Evolutionary conservation across 75 land plant genomes (phyloP).

Genomic region (Sequoia sempervirens): DNA sequence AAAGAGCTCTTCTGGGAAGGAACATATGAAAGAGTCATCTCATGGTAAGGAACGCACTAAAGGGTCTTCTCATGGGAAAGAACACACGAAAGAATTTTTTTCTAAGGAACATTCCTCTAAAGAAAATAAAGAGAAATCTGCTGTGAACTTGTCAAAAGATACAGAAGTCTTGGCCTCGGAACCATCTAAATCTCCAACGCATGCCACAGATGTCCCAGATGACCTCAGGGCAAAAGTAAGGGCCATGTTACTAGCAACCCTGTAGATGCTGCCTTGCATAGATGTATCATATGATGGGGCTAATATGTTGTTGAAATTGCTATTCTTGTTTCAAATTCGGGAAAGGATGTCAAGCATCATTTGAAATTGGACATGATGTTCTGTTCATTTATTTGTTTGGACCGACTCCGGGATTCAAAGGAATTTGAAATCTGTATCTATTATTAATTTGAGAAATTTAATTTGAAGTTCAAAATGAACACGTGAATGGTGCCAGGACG

Average conservation of each 20-base stretch:
- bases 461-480: not conserved
- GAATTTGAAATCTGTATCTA: not conserved
- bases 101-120: not conserved
- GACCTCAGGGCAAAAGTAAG: constrained; percentile 83
- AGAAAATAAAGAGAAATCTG: not conserved
- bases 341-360: not conserved
- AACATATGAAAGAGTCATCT: not conserved
- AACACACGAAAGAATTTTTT: constrained; percentile 4
- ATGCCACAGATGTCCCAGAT: constrained; percentile 48
- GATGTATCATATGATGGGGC: not conserved
- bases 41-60: constrained; percentile 15
- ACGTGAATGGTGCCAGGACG: not conserved
- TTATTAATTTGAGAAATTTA: not conserved
- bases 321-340: not conserved
- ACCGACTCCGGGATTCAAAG: not conserved
- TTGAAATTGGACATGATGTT: not conserved
- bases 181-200: constrained; percentile 4
- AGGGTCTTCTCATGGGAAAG: constrained; percentile 14
- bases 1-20: constrained; percentile 16
- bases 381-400: not conserved
- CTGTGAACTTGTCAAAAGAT: not conserved
- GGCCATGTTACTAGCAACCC: constrained; percentile 69
- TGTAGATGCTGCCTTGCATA: constrained; percentile 18
- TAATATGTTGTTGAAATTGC: not conserved
- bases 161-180: not conserved